Percentiles rank a stretch among this genome's conserved stretches.
phyloP scores from a whole-genome alignment of 2,329 filamentous ascomycete species.

The Penicillium capsulatum region DNA sequence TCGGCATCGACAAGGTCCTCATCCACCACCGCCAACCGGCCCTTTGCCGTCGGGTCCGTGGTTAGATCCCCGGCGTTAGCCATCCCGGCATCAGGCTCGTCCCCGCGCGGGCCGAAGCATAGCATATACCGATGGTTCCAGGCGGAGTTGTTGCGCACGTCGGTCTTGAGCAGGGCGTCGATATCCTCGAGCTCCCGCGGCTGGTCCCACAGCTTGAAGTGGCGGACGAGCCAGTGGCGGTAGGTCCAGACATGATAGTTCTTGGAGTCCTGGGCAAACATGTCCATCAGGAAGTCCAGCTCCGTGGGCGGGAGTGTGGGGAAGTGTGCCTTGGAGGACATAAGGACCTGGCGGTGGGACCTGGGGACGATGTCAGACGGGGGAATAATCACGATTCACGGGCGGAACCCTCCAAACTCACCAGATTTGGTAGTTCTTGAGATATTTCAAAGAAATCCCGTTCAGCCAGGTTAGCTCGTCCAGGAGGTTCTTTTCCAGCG shows the following conservation, averaged over 20 bases:
- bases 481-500: constrained; percentile 60
- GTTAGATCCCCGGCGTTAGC: constrained; percentile 21
- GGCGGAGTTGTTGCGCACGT: constrained; percentile 92
- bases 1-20: constrained; percentile 67
- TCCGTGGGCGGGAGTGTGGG: constrained; percentile 62
- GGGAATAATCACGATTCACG: too few relatives aligned
- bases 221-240: constrained; percentile 70
- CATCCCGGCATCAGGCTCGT: constrained; percentile 38
- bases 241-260: constrained; percentile 99
- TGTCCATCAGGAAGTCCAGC: constrained; percentile 68
- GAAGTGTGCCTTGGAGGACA: constrained; percentile 47
- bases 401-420: too few relatives aligned
- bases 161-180: constrained; percentile 67
- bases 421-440: constrained; percentile 99
- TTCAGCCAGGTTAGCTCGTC: constrained; percentile 86
- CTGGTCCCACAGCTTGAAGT: constrained; percentile 57
- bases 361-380: too few relatives aligned
- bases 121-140: constrained; percentile 97
- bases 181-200: constrained; percentile 63
- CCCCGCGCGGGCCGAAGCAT: constrained; percentile 63
- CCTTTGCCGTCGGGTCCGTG: constrained; percentile 24
- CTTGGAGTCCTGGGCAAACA: constrained; percentile 83
- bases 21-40: constrained; percentile 48
- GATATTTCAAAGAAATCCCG: constrained; percentile 70
- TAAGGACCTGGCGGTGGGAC: constrained; percentile 58